Evolutionary conservation across 345 rosid species (phyloP), one percentile per base, ranked within the genome.

Genomic region (Ceriops tagal): DNA sequence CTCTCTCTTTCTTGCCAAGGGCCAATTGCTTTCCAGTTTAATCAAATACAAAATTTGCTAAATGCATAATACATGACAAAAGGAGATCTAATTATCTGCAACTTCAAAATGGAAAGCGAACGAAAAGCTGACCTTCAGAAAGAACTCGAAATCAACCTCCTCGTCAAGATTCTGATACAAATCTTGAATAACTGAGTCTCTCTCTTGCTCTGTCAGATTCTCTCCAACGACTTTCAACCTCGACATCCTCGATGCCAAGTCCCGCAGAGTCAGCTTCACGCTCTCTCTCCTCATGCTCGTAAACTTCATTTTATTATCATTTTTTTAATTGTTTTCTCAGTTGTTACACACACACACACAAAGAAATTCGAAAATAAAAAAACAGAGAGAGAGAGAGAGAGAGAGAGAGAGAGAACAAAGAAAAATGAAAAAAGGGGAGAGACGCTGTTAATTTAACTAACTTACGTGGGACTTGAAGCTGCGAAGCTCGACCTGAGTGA

Each of bases 401-500:
- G 8, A 26, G 61, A 58, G 37, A 7, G 66, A 73, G 28, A 32
- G 57, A 53, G 60, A 46, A 21, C n/a, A 10, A 22, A 71, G 62
- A 5, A 31, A 8, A 8, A 62, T 19, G 59, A 26, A 52, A 35
- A 34, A 9, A 34, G 37, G 8, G 22, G 3, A 52, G 16, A 8
- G 19, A 57, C 3, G 6, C 32, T 31, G 58, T 5, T 49, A 31
- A 19, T 6, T 6, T 6, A 22, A 8, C 4, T 11, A 35, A 64
- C 79, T 66, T 82, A 89, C 99, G 53, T 95, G 96, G 74, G 93
- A 69, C 81, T 95, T 95, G 57, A 95, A 88, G 84, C 99, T 88
- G 26, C 97, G 88, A 67, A 91, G 99, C 92, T 95, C 99, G 51
- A 95, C 99, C 64, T 95, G 99, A 52, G 99, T 95, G 87, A 95